Evolutionary conservation across 352 stramenopile species (phyloP), one percentile per base, ranked within the genome.

Genomic region (Phytophthora rubi): DNA sequence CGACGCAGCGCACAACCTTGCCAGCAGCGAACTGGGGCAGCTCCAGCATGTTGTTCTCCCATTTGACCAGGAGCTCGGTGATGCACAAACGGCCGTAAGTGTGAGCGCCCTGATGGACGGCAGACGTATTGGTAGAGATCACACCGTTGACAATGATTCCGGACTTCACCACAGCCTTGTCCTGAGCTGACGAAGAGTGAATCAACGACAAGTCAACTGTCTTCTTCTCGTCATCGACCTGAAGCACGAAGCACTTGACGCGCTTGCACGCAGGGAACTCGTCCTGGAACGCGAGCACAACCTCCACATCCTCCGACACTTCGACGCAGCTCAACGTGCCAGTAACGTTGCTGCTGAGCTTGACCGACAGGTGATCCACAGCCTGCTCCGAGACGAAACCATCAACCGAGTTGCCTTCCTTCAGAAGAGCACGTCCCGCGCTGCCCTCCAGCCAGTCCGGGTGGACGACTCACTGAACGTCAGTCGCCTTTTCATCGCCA

Each of bases 51-150:
- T 74, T 75, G 51, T 83, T 91, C 42, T 86, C 78, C 88, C 88
- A 95, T 60, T 90, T 71, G 7, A 76, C 16, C 35, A 91, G 47
- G 15, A 96, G 68, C 55, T 97, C 89, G 4, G 89, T 96, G 33
- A 94, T 71, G 61, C 90, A 95, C 23, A 92, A 88, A 57, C 90
- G 90, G 12, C 86, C 90, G 64, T 87, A 94, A n/a, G 77, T 81
- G 71, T 94, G 83, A 1, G 83, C 76, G 10, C 75, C 82, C 30
- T 97, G 62, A 97, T 73, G 3, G 86, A 90, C 7, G 90, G 90
- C 16, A 89, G 75, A 51, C 90, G 89, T 80, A 65, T 92, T 94
- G 15, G 73, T 82, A 32, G 82, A 93, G 59, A 96, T 76, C 30
- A 92, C 75, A 51, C 88, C 89, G 45, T 83, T 80, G 30, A 97